Base-by-base conservation (phyloP, 106 monocot species). In the Dioscorea zingiberensis region DNA sequence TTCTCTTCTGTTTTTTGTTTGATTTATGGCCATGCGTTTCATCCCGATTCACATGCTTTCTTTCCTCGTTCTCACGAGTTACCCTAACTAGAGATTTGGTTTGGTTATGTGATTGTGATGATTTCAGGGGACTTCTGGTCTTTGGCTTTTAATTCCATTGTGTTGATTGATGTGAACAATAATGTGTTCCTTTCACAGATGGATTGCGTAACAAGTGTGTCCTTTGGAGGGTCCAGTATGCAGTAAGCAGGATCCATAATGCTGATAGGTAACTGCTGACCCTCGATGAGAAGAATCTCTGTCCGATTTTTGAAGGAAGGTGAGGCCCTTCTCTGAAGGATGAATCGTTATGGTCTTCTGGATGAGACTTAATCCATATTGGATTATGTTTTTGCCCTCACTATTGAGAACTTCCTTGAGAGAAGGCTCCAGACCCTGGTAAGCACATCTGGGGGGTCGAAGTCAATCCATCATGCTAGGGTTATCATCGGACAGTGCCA, bases 321-420 rank as follows among this genome's bases (percentile, higher is more conserved):
- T 8, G 87, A 94, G 73, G 94, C 94, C 10, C 77, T 94, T 12
- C 77, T 94, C 13, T 78, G 84, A 7, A 81, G 84, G 13, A 94
- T 94, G 90, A 71, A 87, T 69, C 72, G 84, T 15, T 94, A 87
- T 74, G 94, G 94, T 11, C 86, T 94, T n/a, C 71, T 94, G 23
- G 84, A 84, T 17, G 94, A 87, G 73, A 71, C 56, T 26, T 90
- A 90, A 71, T 80, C 85, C 78, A 94, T 90, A 69, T 87, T 94
- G 8, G 94, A 94, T 80, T 94, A 90, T 28, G 90, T 90, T 45
- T 75, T 94, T 10, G 87, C 94, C 3, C 66, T 94, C 13, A 90
- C 94, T 11, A 87, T 90, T 1, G 94, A 94, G 78, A 90, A 90
- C 71, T 94, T 94, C 62, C 84, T 94, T 0, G 90, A 90, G 76